Percentiles rank a stretch among this genome's conserved stretches.
Conservation (phyloP, 2,329 filamentous ascomycete species). For the Aspergillus sclerotialis region DNA sequence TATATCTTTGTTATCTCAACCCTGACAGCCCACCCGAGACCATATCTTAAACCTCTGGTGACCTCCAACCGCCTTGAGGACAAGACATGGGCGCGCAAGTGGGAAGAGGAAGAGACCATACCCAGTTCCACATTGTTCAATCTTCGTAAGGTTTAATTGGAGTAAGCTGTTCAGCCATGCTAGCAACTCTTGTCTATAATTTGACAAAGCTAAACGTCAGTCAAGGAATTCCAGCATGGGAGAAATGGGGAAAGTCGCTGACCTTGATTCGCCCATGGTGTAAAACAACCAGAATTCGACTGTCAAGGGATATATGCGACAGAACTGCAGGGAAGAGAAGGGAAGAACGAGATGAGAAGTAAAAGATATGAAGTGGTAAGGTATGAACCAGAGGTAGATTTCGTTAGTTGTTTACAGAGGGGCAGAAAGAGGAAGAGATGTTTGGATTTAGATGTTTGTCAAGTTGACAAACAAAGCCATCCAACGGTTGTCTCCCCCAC, state of each 20-base stretch:
- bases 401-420: not conserved
- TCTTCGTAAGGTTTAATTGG: conserved; percentile 95
- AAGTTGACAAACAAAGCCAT: too few relatives aligned
- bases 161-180: conserved; percentile 96
- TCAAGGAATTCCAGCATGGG: conserved; percentile 8
- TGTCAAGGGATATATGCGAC: conserved; percentile 1
- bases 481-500: too few relatives aligned
- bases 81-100: conserved; percentile 1
- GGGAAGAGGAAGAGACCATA: conserved; percentile 41
- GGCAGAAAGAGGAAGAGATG: not conserved
- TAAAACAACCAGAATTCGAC: conserved; percentile 12
- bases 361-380: too few relatives aligned
- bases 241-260: conserved; percentile 19
- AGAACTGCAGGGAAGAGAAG: conserved; percentile 5
- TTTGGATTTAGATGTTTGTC: too few relatives aligned
- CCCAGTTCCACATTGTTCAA: conserved; percentile 99
- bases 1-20: conserved; percentile 2
- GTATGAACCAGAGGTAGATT: conserved; percentile 1
- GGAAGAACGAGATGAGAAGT: conserved; percentile 6
- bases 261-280: conserved; percentile 62
- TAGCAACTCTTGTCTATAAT: conserved; percentile 80
- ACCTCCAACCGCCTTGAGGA: not conserved
- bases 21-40: too few relatives aligned
- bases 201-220: conserved; percentile 7
- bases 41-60: not conserved